Conservation (phyloP, 2,329 filamentous ascomycete species). For the Claviceps spartinae region DNA sequence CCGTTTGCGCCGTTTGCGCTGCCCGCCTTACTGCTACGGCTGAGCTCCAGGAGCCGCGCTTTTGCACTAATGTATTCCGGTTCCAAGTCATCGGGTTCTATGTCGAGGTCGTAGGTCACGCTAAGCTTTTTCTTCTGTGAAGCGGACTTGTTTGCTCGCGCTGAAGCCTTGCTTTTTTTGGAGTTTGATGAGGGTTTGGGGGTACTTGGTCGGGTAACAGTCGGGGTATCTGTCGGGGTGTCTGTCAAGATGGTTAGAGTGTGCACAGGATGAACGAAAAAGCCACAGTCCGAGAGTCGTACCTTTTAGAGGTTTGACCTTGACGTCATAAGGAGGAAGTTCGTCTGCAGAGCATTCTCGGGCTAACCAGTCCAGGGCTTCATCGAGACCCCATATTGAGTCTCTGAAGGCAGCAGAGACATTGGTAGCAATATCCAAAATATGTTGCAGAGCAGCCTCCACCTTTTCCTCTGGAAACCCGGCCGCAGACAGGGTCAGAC, state of each 20-base stretch:
- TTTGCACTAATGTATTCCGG: conserved; percentile 68
- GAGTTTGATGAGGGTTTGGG: conserved; percentile 23
- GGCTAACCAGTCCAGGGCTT: conserved; percentile 84
- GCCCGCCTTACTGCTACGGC: conserved; percentile 10
- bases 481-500: conserved; percentile 54
- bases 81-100: conserved; percentile 62
- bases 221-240: conserved; percentile 34
- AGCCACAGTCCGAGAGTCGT: neutral
- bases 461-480: conserved; percentile 55
- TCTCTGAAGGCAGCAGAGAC: conserved; percentile 45
- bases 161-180: conserved; percentile 22
- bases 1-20: conserved; percentile 8
- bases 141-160: conserved; percentile 5
- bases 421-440: conserved; percentile 53
- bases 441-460: conserved; percentile 48
- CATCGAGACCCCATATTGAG: conserved; percentile 71
- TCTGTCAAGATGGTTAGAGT: conserved; percentile 21
- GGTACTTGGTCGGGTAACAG: conserved; percentile 35
- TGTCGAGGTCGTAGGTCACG: conserved; percentile 50
- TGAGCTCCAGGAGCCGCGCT: conserved; percentile 46
- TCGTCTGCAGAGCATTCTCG: conserved; percentile 56
- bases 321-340: conserved; percentile 54
- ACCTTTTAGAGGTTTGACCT: conserved; percentile 26
- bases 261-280: neutral
- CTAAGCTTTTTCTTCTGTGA: conserved; percentile 25